Conservation (phyloP, 2,329 filamentous ascomycete species). For the Arthrobotrys megalospora region DNA sequence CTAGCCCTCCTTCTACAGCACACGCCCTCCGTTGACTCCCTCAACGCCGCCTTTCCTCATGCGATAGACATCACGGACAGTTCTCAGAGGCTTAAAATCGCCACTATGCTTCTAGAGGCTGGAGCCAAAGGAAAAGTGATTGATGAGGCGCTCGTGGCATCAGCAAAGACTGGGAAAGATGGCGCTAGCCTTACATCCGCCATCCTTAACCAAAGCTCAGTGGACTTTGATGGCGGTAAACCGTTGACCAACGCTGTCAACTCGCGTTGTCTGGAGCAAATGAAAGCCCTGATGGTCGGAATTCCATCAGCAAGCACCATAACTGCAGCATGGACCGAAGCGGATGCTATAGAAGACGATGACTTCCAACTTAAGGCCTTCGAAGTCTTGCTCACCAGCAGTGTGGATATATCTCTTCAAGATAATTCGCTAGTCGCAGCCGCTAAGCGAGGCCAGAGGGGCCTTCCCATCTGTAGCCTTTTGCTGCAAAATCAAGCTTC, state of each 20-base stretch:
- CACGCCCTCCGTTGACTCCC: constrained; percentile 20
- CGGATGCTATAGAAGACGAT: constrained; percentile 20
- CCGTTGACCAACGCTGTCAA: constrained; percentile 26
- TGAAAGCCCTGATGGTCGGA: constrained; percentile 23
- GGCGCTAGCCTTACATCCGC: constrained; percentile 26
- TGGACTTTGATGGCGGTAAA: constrained; percentile 29
- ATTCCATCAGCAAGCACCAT: constrained; percentile 17
- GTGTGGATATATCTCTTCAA: constrained; percentile 15
- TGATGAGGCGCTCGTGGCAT: constrained; percentile 30
- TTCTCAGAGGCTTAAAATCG: constrained; percentile 22
- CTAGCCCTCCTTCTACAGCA: constrained; percentile 12
- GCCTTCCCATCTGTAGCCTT: constrained; percentile 4
- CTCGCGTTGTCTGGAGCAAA: constrained; percentile 26
- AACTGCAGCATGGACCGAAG: constrained; percentile 17
- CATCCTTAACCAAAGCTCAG: constrained; percentile 34
- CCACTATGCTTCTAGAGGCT: constrained; percentile 32
- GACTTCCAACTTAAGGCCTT: constrained; percentile 14
- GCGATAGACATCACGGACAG: constrained; percentile 4
- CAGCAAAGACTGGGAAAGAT: constrained; percentile 19
- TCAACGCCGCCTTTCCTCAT: constrained; percentile 32
- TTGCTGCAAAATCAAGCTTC: constrained; percentile 20
- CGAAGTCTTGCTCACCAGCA: constrained; percentile 18
- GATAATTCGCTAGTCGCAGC: constrained; percentile 19
- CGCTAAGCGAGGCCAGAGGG: constrained; percentile 13
- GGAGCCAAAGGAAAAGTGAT: constrained; percentile 31